Evolutionary conservation across 2,329 filamentous ascomycete species (phyloP).

Genomic region (Fusarium armeniacum): DNA sequence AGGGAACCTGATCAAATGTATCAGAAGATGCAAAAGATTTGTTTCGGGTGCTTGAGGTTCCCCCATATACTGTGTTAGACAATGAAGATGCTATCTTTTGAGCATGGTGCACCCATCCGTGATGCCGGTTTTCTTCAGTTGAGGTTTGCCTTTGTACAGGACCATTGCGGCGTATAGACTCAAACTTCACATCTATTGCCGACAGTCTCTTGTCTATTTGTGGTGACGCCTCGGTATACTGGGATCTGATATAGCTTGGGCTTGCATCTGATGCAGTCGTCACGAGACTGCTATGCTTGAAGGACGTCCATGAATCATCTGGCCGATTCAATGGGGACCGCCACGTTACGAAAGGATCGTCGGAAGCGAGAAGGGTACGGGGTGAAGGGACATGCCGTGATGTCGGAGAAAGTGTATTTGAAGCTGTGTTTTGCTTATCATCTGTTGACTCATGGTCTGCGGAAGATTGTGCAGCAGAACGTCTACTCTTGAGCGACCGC

Average conservation of each 20-base stretch:
- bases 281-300: conserved; percentile 25
- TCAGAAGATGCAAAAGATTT: conserved; percentile 11
- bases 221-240: conserved; percentile 23
- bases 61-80: conserved; percentile 31
- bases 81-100: conserved; percentile 46
- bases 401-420: background rate
- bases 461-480: background rate
- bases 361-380: conserved; percentile 15
- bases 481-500: conserved; percentile 20
- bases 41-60: conserved; percentile 6
- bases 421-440: background rate
- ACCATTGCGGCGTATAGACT: background rate
- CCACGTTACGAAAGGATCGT: conserved; percentile 31
- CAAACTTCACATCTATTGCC: background rate
- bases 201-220: background rate
- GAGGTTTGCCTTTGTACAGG: background rate
- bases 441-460: background rate
- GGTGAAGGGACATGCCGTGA: conserved; percentile 10
- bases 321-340: conserved; percentile 26
- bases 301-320: conserved; percentile 31
- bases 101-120: conserved; percentile 44
- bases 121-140: conserved; percentile 6
- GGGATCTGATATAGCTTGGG: conserved; percentile 38
- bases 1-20: background rate
- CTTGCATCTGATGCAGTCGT: conserved; percentile 24